A percentile compares a stretch with the other conserved stretches of the same genome.
Conservation (phyloP, 257 asterid species). For the Solanum piurae region DNA sequence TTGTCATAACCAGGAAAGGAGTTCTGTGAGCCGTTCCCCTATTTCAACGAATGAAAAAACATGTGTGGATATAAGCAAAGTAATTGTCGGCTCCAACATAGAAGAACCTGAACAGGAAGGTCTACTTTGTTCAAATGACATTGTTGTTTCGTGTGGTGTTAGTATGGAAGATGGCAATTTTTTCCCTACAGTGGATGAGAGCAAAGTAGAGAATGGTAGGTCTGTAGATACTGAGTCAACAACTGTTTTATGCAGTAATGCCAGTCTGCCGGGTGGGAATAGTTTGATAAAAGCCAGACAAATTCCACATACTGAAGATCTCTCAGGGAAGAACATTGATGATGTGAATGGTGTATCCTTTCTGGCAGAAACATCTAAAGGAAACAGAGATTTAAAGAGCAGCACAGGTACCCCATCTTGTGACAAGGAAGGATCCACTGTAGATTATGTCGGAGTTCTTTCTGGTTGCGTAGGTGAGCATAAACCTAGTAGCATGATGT, state of each 20-base stretch:
- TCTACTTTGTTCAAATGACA: slow-evolving; percentile 14
- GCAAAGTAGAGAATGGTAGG: slow-evolving; percentile 15
- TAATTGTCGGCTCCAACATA: slow-evolving; percentile 5
- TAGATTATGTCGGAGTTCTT: slow-evolving; percentile 2
- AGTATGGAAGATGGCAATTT: slow-evolving; percentile 20
- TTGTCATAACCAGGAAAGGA: slow-evolving; percentile 10
- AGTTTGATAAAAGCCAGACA: slow-evolving; percentile 14
- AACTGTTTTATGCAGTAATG: slow-evolving; percentile 20
- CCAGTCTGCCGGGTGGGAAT: slow-evolving; percentile 17
- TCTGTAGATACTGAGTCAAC: slow-evolving; percentile 20
- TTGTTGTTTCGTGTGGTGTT: slow-evolving; percentile 17
- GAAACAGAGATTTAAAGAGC: slow-evolving; percentile 10
- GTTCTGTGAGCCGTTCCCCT: slow-evolving; percentile 10
- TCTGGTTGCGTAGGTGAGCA: slow-evolving; percentile 14
- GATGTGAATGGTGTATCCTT: slow-evolving; percentile 1
- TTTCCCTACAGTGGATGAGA: slow-evolving; percentile 13
- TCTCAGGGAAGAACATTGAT: slow-evolving; percentile 7
- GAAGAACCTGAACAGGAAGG: slow-evolving; percentile 19
- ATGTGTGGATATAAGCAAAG: neutral
- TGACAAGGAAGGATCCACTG: slow-evolving; percentile 13
- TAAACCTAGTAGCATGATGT: slow-evolving; percentile 18
- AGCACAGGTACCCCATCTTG: slow-evolving; percentile 7
- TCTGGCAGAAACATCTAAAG: slow-evolving; percentile 3
- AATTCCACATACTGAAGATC: slow-evolving; percentile 10
- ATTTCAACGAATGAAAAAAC: slow-evolving; percentile 15